Conservation (phyloP, 257 asterid genomes). For the Solanum lignicaule region DNA sequence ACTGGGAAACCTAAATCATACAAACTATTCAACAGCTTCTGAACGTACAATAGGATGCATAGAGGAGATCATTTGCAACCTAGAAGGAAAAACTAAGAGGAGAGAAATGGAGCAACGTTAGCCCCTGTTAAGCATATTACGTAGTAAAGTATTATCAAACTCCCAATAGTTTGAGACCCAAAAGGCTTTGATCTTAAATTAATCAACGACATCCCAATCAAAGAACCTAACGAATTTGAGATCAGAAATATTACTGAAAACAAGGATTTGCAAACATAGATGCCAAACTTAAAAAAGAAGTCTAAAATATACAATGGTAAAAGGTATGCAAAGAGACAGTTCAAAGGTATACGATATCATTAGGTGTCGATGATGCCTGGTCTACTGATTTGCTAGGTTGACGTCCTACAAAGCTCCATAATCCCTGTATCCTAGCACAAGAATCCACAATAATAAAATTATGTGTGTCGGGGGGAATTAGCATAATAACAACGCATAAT, state of each 20-base stretch:
- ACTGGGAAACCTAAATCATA: background rate
- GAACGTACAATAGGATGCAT: background rate
- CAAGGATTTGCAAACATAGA: background rate
- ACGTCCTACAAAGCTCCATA: slow-evolving; percentile 55
- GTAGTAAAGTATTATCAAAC: background rate
- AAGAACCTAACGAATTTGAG: background rate
- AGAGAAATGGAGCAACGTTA: background rate
- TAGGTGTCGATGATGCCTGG: slow-evolving; percentile 29
- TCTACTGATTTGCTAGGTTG: slow-evolving; percentile 40
- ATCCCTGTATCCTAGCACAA: slow-evolving; percentile 35
- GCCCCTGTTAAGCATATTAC: background rate
- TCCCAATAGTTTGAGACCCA: background rate
- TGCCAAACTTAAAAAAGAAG: background rate
- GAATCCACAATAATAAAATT: background rate
- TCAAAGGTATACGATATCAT: slow-evolving; percentile 34
- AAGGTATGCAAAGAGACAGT: background rate
- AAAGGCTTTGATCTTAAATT: background rate
- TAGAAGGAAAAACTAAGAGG: background rate
- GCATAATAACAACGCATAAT: background rate
- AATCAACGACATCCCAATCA: background rate
- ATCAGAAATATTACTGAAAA: background rate
- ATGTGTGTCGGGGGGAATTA: background rate
- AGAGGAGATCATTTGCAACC: background rate
- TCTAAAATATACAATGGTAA: background rate
- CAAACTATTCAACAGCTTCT: background rate